Percentiles rank a stretch among this genome's conserved stretches.
phyloP scores from a whole-genome alignment of 78 protist genomes.

The Cavenderia fasciculata region DNA sequence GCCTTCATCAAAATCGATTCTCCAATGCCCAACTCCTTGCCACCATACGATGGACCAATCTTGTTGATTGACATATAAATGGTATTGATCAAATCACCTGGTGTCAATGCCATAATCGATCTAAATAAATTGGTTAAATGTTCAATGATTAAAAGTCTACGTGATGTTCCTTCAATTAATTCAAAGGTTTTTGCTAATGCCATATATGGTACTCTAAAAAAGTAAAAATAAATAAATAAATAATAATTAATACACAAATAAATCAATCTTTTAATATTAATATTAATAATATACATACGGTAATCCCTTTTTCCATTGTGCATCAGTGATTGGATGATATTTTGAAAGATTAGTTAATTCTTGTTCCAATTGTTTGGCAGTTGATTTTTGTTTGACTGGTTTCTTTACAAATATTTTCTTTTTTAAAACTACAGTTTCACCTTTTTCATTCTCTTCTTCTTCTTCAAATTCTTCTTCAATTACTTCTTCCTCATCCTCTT shows the following conservation, averaged over 20 bases:
- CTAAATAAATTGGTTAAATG: conserved; percentile 76
- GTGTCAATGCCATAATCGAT: conserved; percentile 53
- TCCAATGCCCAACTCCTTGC: conserved; percentile 97
- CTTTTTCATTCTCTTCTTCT: conserved; percentile 37
- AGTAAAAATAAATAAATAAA: neutral
- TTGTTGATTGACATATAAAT: conserved; percentile 83
- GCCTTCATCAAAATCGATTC: conserved; percentile 88
- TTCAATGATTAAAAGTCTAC: conserved; percentile 71
- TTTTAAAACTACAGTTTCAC: neutral
- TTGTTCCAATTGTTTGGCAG: conserved; percentile 29
- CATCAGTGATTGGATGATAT: conserved; percentile 79
- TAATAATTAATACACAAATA: conserved; percentile 9
- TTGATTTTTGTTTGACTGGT: conserved; percentile 32
- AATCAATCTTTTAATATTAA: too few relatives aligned
- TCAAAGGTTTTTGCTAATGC: conserved; percentile 81
- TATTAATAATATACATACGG: too few relatives aligned
- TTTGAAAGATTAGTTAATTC: conserved; percentile 6
- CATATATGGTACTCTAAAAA: conserved; percentile 72
- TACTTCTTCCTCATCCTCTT: neutral
- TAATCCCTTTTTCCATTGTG: conserved; percentile 83
- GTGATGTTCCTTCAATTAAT: conserved; percentile 70
- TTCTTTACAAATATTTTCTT: conserved; percentile 20
- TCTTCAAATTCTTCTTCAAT: conserved; percentile 2
- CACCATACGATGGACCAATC: conserved; percentile 91
- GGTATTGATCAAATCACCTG: conserved; percentile 59